A percentile compares a stretch with the other conserved stretches of the same genome.
Evolutionary conservation across 768 basidiomycete species (phyloP).

Genomic region (Pulveroboletus sp.): DNA sequence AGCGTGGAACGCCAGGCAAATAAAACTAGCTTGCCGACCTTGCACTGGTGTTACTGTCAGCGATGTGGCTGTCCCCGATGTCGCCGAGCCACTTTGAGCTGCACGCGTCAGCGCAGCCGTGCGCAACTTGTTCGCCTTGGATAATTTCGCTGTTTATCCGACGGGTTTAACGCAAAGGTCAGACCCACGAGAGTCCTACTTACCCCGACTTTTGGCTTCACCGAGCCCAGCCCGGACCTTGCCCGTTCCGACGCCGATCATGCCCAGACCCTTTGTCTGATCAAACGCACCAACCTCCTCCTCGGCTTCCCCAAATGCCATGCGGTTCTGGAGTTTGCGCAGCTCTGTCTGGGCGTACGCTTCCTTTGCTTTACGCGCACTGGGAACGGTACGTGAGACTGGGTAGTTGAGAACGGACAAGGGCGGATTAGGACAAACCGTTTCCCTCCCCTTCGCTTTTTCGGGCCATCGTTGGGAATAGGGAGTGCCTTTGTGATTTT

Average conservation of each 20-base stretch:
- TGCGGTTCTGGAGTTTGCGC: conserved; percentile 93
- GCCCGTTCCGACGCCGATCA: conserved; percentile 87
- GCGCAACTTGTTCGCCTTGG: conserved; percentile 89
- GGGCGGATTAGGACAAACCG: conserved; percentile 48
- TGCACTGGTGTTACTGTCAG: conserved; percentile 94
- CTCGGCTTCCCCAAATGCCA: conserved; percentile 93
- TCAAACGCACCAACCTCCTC: conserved; percentile 96
- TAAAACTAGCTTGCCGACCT: conserved; percentile 45
- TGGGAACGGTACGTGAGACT: conserved; percentile 27
- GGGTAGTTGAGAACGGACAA: neutral
- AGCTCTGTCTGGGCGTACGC: conserved; percentile 96
- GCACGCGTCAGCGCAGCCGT: conserved; percentile 79
- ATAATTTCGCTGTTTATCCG: conserved; percentile 75
- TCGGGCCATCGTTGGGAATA: conserved; percentile 90
- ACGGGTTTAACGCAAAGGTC: neutral
- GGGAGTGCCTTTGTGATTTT: conserved; percentile 93
- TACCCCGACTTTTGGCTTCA: conserved; percentile 89
- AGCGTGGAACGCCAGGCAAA: conserved; percentile 3
- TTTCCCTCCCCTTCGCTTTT: conserved; percentile 94
- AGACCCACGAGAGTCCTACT: conserved; percentile 20
- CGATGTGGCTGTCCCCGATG: conserved; percentile 86
- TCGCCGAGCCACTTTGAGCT: conserved; percentile 49
- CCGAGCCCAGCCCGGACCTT: conserved; percentile 85
- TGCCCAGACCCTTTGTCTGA: conserved; percentile 96
- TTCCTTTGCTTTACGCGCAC: conserved; percentile 97